These are phyloP conservation scores for Puccinia triticina DNA, from an alignment of 1,284 basidiomycete species.

Conservation along the genomic window DNA sequence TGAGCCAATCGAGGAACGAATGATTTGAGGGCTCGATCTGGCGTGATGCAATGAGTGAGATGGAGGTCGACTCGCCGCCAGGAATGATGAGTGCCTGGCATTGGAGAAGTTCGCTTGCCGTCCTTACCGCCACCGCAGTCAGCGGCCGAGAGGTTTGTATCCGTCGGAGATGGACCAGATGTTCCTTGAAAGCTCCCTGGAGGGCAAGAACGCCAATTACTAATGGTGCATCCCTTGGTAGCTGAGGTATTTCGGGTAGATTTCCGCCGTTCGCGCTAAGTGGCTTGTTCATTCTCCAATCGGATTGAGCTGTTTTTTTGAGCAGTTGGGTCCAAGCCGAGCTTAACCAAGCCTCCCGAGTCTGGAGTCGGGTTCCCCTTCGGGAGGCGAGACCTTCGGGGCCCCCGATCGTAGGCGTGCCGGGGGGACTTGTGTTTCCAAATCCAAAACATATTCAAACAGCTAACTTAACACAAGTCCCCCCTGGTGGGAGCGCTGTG, in stretches of 20 bases:
- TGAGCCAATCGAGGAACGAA: conserved; percentile 78
- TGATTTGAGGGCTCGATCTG: conserved; percentile 59
- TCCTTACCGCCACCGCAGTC: conserved; percentile 71
- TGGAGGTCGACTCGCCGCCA: conserved; percentile 88
- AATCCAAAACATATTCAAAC: too few species aligned
- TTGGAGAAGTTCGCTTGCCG: conserved; percentile 70
- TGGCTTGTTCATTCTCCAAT: background rate
- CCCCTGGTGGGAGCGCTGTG: too few species aligned
- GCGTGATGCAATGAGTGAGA: conserved; percentile 78
- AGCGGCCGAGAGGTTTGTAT: conserved; percentile 60
- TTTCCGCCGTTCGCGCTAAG: background rate
- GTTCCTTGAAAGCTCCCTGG: conserved; percentile 92
- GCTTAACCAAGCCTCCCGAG: too few species aligned
- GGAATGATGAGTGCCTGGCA: conserved; percentile 91
- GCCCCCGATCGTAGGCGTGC: too few species aligned
- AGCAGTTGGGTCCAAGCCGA: too few species aligned
- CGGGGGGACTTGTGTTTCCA: too few species aligned
- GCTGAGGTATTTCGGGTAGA: conserved; percentile 18
- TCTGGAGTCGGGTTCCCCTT: too few species aligned
- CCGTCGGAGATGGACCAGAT: conserved; percentile 72
- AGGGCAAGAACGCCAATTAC: conserved; percentile 68
- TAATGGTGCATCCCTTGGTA: background rate
- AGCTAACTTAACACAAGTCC: too few species aligned
- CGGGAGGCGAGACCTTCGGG: too few species aligned
- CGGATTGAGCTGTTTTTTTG: background rate